Base-by-base conservation (phyloP, 176 grass and related monocot genomes). In the Juncus inflexus region DNA sequence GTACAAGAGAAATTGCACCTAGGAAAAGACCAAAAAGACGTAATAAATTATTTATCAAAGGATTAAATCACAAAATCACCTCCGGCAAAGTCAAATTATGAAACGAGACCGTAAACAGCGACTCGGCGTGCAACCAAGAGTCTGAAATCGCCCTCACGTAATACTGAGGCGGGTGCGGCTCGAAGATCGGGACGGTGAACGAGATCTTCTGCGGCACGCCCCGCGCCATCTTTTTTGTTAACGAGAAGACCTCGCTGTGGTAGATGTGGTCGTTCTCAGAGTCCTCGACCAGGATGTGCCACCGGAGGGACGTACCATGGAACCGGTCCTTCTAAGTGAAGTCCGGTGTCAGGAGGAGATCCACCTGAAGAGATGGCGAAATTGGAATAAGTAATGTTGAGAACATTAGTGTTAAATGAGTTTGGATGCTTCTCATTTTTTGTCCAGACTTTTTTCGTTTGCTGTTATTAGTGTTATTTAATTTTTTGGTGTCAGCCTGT, bases 201-300 rank as follows among this genome's bases (percentile, higher is more conserved):
- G 92, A 91, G 69, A 91, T 80, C 74, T 89, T n/a, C n/a, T n/a
- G n/a, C n/a, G n/a, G n/a, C n/a, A n/a, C n/a, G n/a, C n/a, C n/a
- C n/a, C n/a, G n/a, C 63, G 81, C 79, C 87, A 87, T 90, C 79
- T 82, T 90, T 74, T 96, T 96, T 37, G 84, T 89, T 70, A 96
- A 80, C 52, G 87, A 91, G 70, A 91, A 91, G 53, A 96, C 70
- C 53, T 96, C 92, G 38, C 82, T 90, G 80, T 96, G 87, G 69
- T 96, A 96, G 68, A 96, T 96, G 69, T 90, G 81, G 70, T 96
- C 92, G 74, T 96, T 96, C 78, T 96, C 92, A 74, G 92, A 96
- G 86, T 96, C 92, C 87, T 96, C 87, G 73, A 96, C 84, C 52
- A 89, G 76, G 75, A 96, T 96, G 87, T 74, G 89, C 87, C 87